phyloP scores from a whole-genome alignment of 805 yeast genomes.

The Vanderwaltozyma polyspora region DNA sequence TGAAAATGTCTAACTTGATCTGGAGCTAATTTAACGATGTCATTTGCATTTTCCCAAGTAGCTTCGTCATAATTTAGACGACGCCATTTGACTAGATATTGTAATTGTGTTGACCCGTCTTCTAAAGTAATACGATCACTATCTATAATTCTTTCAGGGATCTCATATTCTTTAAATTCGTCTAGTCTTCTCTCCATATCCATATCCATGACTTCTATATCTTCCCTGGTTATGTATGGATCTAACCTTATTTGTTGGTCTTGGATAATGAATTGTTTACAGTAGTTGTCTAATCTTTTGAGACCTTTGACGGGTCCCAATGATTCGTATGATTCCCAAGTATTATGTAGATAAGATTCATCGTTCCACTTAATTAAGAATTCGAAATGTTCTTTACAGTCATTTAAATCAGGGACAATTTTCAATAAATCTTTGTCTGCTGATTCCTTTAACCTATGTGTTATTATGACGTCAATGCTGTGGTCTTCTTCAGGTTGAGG shows the following conservation, averaged over 20 bases:
- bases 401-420: constrained; percentile 32
- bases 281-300: constrained; percentile 86
- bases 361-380: constrained; percentile 77
- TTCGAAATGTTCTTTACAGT: constrained; percentile 50
- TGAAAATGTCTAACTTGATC: constrained; percentile 75
- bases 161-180: constrained; percentile 68
- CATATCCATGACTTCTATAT: constrained; percentile 83
- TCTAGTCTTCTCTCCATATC: constrained; percentile 78
- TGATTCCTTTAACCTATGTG: constrained; percentile 19
- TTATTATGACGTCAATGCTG: constrained; percentile 19
- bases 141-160: constrained; percentile 82
- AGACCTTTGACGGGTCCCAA: constrained; percentile 52
- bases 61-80: constrained; percentile 89
- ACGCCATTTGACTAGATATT: constrained; percentile 88
- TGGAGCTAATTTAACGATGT: constrained; percentile 76
- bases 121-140: constrained; percentile 54
- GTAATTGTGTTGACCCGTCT: constrained; percentile 53
- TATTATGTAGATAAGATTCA: constrained; percentile 83
- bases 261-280: constrained; percentile 57
- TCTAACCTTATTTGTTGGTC: constrained; percentile 72
- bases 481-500: constrained; percentile 28
- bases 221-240: constrained; percentile 76
- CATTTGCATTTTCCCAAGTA: constrained; percentile 91
- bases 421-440: constrained; percentile 15
- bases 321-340: constrained; percentile 70